Evolutionary conservation across 192 early-diverging fungal species (phyloP), one percentile per base, ranked within the genome.

Genomic region (Podila epigama): DNA sequence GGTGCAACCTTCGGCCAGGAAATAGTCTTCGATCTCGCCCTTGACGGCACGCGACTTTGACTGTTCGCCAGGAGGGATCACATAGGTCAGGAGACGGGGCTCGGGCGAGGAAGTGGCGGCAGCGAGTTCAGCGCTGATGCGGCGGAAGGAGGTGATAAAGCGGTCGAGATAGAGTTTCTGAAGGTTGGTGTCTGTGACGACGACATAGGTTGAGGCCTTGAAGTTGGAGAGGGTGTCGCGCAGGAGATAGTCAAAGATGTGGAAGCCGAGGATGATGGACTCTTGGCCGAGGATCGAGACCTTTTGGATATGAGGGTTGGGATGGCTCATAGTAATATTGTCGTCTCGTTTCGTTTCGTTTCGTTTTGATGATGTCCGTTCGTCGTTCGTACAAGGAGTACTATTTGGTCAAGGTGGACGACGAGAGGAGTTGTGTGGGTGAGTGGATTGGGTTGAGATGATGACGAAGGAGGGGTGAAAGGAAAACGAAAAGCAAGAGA

Each of bases 281-380:
- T 99, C 95, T 58, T 82, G 58, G 12, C 94, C 93, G n/a, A 99
- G 90, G 61, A 99, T 91, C 31, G 92, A 86, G 57, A 98, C 90
- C 60, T 84, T 86, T 79, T 83, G 80, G 51, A 93, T 86, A 77
- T 88, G 86, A 8, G 81, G 75, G 33, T 75, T 78, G 7, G 75
- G 81, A 55, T 78, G 66, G 60, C 72, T 75, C 72, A 75, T 75
- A 42, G 16, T 10, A 20, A 2, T 28, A 44, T 6, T 20, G 29
- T 12, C 5, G 32, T 56, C 11, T 34, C n/a, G n/a, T n/a, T n/a
- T n/a, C n/a, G n/a, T n/a, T n/a, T n/a, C n/a, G n/a, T n/a, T n/a
- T n/a, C n/a, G n/a, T n/a, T n/a, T n/a, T n/a, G n/a, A n/a, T n/a
- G n/a, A n/a, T n/a, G n/a, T n/a, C n/a, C n/a, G n/a, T n/a, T n/a